Conservation (phyloP, 1,284 basidiomycete genomes). For the Microbotryomycetes sp. region DNA sequence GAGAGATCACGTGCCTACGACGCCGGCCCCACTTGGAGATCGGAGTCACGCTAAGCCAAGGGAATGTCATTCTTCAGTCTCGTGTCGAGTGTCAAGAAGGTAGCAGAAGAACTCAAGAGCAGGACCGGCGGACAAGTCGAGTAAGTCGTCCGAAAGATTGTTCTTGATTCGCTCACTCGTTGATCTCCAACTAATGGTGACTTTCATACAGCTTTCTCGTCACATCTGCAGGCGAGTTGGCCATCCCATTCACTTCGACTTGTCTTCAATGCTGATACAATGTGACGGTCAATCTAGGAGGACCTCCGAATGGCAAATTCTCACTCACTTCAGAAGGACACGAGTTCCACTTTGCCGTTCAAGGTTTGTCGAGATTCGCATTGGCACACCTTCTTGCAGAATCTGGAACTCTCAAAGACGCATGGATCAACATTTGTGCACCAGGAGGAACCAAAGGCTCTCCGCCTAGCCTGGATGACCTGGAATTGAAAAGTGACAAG, state of each 20-base stretch:
- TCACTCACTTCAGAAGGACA: slow-evolving; percentile 27
- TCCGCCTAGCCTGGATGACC: slow-evolving; percentile 16
- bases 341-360: slow-evolving; percentile 42
- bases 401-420: slow-evolving; percentile 37
- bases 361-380: slow-evolving; percentile 42
- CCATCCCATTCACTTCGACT: neutral
- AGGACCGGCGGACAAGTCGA: slow-evolving; percentile 37
- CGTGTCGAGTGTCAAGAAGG: slow-evolving; percentile 34
- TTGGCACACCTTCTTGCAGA: slow-evolving; percentile 40
- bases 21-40: no score
- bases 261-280: neutral
- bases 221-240: neutral
- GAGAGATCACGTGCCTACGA: no score
- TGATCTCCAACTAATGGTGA: no score
- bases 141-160: slow-evolving; percentile 39
- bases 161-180: neutral
- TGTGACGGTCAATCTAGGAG: slow-evolving; percentile 12
- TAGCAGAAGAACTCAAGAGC: slow-evolving; percentile 31
- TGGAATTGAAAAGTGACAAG: slow-evolving; percentile 14
- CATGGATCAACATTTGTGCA: slow-evolving; percentile 38
- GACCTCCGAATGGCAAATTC: slow-evolving; percentile 28
- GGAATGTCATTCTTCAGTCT: slow-evolving; percentile 12
- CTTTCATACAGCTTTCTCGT: neutral
- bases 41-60: no score
- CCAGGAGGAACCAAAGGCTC: slow-evolving; percentile 33